phyloP scores from a whole-genome alignment of 1,139 yeast genomes.

The Saccharomyces hybrid region DNA sequence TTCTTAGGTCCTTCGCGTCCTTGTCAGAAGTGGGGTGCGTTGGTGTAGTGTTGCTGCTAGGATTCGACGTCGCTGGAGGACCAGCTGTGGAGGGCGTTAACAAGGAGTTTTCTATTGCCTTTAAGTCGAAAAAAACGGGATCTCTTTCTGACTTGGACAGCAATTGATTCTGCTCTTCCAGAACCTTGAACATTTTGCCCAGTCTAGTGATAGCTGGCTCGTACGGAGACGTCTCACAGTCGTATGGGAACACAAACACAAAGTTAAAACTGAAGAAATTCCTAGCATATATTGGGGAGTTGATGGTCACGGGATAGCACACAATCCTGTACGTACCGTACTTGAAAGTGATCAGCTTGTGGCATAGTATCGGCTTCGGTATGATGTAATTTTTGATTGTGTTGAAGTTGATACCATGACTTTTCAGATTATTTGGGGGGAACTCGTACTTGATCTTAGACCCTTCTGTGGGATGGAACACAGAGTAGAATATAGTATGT shows the following conservation, averaged over 20 bases:
- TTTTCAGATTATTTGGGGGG: conserved; percentile 49
- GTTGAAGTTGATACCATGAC: conserved; percentile 67
- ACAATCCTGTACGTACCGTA: conserved; percentile 63
- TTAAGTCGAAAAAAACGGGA: conserved; percentile 27
- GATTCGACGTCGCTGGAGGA: neutral
- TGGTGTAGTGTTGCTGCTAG: conserved; percentile 1
- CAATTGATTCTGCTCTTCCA: conserved; percentile 81
- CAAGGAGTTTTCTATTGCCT: conserved; percentile 1
- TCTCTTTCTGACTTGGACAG: conserved; percentile 47
- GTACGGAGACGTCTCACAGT: conserved; percentile 75
- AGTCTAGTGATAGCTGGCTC: conserved; percentile 77
- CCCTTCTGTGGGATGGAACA: conserved; percentile 93
- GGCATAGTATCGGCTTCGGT: conserved; percentile 88
- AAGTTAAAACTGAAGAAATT: conserved; percentile 90
- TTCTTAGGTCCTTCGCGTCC: conserved; percentile 3
- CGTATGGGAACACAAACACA: conserved; percentile 82
- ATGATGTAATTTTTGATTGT: conserved; percentile 82
- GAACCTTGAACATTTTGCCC: conserved; percentile 80
- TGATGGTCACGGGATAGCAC: conserved; percentile 87
- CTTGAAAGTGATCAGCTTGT: conserved; percentile 66
- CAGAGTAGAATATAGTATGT: conserved; percentile 78
- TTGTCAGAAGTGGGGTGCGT: neutral
- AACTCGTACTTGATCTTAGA: conserved; percentile 90
- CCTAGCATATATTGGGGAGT: conserved; percentile 68
- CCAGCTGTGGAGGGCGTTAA: neutral